Percentiles rank a stretch among this genome's conserved stretches.
Evolutionary conservation across 768 basidiomycete genomes (phyloP).

Genomic region (Mrakia hoshinonis): DNA sequence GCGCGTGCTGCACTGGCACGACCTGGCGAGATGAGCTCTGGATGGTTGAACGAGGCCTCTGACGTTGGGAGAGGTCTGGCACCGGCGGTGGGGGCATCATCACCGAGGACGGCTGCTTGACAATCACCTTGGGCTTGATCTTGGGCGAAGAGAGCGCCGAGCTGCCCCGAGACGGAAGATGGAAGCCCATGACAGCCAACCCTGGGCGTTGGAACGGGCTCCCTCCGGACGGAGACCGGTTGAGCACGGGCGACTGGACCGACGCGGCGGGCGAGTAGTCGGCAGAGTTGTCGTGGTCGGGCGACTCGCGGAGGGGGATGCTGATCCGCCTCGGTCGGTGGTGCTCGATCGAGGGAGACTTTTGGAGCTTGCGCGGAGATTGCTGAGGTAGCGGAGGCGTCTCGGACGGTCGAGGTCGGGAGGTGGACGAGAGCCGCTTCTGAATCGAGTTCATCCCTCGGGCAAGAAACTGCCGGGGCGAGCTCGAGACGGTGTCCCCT

Average conservation of each 20-base stretch:
- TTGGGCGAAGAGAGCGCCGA: neutral
- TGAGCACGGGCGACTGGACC: neutral
- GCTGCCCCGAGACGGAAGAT: constrained; percentile 18
- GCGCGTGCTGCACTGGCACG: neutral
- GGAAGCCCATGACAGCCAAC: constrained; percentile 10
- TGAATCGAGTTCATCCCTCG: constrained; percentile 13
- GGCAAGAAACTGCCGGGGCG: constrained; percentile 18
- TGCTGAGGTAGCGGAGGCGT: neutral
- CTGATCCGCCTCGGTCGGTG: neutral
- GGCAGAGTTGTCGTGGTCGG: neutral
- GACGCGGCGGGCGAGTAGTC: neutral
- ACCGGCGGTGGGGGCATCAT: constrained; percentile 22
- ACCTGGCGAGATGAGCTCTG: neutral
- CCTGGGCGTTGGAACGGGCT: constrained; percentile 7
- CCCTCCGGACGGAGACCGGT: neutral
- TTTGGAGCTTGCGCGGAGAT: neutral
- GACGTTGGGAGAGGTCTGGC: neutral
- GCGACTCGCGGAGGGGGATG: neutral
- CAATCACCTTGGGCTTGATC: constrained; percentile 5
- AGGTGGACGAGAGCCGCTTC: constrained; percentile 15
- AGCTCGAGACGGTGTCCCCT: neutral
- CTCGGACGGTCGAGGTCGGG: neutral
- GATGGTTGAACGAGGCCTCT: neutral
- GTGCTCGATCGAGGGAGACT: neutral
- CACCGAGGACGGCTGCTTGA: neutral